A percentile compares a stretch with the other conserved stretches of the same genome.
phyloP scores from a whole-genome alignment of 78 protist genomes.

The Cavenderia fasciculata region DNA sequence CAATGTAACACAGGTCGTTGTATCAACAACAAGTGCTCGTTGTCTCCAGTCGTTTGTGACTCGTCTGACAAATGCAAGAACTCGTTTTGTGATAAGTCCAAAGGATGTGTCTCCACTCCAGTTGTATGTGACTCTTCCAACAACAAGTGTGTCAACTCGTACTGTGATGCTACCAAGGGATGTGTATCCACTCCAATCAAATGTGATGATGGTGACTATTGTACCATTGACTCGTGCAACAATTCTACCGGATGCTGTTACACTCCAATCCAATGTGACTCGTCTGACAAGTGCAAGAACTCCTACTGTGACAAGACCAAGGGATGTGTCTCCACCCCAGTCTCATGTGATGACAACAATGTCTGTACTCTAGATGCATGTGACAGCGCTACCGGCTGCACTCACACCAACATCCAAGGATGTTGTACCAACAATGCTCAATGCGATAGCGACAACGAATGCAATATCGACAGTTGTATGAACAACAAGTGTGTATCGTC shows the following conservation, averaged over 20 bases:
- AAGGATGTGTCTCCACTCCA: conserved; percentile 29
- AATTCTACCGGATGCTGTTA: no score
- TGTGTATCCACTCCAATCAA: background rate
- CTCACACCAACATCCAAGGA: background rate
- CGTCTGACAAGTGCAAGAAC: background rate
- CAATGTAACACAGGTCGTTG: conserved; percentile 5
- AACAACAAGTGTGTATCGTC: conserved; percentile 20
- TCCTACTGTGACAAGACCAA: conserved; percentile 13
- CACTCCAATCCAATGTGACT: background rate
- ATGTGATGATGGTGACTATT: conserved; percentile 9
- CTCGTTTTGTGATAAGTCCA: background rate
- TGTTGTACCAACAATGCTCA: background rate
- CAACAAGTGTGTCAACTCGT: background rate
- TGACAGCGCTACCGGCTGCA: background rate
- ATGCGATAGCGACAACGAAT: background rate
- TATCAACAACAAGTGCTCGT: conserved; percentile 15
- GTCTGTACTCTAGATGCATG: conserved; percentile 13
- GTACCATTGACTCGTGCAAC: conserved; percentile 36
- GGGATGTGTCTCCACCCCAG: conserved; percentile 28
- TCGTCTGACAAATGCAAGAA: background rate
- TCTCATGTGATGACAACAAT: conserved; percentile 14
- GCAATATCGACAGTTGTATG: conserved; percentile 23
- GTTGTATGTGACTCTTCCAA: conserved; percentile 20
- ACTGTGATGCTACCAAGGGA: conserved; percentile 4
- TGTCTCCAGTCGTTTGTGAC: background rate